phyloP scores from a whole-genome alignment of 257 asterid genomes.

The Ligustrum vulgare region DNA sequence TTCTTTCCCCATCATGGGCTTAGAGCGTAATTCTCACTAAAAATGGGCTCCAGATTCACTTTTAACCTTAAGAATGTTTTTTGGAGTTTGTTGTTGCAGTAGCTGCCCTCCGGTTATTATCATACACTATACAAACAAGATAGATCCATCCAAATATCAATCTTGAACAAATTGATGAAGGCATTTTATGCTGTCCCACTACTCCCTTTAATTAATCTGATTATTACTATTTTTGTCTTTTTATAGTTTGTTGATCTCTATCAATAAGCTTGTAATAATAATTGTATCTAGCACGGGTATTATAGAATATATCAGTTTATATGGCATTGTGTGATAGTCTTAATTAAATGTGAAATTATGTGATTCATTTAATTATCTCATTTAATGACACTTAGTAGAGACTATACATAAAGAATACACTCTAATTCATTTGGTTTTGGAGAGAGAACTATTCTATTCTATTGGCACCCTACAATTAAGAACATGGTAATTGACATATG shows the following conservation, averaged over 20 bases:
- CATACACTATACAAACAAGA: slow-evolving; percentile 47
- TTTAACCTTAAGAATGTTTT: no score
- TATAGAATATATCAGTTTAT: no score
- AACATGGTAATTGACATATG: background rate
- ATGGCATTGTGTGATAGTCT: no score
- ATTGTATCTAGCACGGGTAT: background rate
- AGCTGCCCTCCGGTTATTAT: background rate
- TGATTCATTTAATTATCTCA: no score
- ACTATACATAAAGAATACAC: background rate
- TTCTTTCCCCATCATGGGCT: no score
- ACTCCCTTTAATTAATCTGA: background rate
- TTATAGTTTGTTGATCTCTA: background rate
- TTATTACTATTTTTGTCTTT: no score
- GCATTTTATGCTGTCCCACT: slow-evolving; percentile 28
- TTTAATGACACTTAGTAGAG: no score
- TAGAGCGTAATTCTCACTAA: no score
- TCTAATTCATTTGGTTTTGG: slow-evolving; percentile 49
- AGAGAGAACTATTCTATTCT: slow-evolving; percentile 43
- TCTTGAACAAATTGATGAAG: slow-evolving; percentile 42
- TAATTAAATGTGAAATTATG: no score
- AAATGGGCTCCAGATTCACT: background rate
- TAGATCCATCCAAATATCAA: slow-evolving; percentile 57
- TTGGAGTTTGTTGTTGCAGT: no score
- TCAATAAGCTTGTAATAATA: background rate
- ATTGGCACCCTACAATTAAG: slow-evolving; percentile 35